Conservation (phyloP, 2,329 filamentous ascomycete species). For the Trichoderma lentiforme region DNA sequence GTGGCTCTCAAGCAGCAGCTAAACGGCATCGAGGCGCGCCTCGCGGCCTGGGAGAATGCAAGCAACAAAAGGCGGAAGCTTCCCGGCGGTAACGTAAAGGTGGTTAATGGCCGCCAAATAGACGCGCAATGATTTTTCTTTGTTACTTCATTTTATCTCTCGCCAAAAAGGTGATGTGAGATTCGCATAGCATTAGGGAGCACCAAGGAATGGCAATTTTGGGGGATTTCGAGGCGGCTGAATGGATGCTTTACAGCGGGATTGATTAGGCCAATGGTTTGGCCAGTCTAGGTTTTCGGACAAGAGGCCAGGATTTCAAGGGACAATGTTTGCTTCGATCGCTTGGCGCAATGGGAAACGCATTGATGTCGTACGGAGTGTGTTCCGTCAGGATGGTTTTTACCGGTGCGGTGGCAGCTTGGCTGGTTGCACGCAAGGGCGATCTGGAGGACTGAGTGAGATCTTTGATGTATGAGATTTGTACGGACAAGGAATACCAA, state of each 20-base stretch:
- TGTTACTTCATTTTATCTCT: not conserved
- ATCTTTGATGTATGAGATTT: not conserved
- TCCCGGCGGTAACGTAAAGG: not conserved
- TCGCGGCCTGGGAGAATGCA: not conserved
- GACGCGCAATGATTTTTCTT: not conserved
- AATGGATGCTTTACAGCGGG: not conserved
- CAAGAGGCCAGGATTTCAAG: not conserved
- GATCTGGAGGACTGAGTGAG: not conserved
- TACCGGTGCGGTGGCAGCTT: not conserved
- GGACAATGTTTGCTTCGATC: not conserved
- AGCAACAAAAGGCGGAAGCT: slow-evolving; percentile 17
- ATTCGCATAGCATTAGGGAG: not conserved
- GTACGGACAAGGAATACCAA: not conserved
- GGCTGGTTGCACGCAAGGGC: not conserved
- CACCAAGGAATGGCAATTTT: not conserved
- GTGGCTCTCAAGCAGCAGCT: slow-evolving; percentile 15
- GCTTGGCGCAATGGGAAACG: not conserved
- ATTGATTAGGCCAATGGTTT: not conserved
- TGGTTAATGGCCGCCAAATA: slow-evolving; percentile 1
- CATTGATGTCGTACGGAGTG: not conserved
- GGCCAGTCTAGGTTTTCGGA: not conserved
- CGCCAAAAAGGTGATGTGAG: not conserved
- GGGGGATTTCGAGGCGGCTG: not conserved
- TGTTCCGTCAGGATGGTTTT: not conserved
- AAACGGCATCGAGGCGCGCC: not conserved